These are phyloP conservation scores for Leccinum subtestaceum DNA, from an alignment of 768 basidiomycete genomes.

Conservation along the genomic window DNA sequence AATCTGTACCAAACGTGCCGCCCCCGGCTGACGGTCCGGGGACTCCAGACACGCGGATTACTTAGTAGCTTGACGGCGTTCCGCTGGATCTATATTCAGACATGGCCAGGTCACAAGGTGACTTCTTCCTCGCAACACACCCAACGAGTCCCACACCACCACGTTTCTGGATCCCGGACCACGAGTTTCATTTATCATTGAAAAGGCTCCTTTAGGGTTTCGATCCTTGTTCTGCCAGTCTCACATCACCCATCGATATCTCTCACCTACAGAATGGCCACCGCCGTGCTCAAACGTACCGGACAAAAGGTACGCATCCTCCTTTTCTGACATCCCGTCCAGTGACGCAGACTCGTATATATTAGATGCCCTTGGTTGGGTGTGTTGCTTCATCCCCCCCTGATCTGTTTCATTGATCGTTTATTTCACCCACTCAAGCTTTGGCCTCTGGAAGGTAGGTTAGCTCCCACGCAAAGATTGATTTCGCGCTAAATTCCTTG, in stretches of 20 bases:
- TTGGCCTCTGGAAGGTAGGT: slow-evolving; percentile 70
- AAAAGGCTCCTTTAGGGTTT: slow-evolving; percentile 7
- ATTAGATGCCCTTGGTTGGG: slow-evolving; percentile 72
- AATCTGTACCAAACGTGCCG: no score
- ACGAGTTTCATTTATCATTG: slow-evolving; percentile 1
- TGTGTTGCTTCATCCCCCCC: slow-evolving; percentile 25
- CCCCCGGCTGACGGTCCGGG: not conserved
- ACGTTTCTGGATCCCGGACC: not conserved
- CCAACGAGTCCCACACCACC: not conserved
- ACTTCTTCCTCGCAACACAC: not conserved
- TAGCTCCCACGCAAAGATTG: not conserved
- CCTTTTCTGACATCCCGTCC: not conserved
- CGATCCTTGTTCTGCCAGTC: not conserved
- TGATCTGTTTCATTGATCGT: slow-evolving; percentile 1
- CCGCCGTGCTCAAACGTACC: slow-evolving; percentile 56
- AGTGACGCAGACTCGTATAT: not conserved
- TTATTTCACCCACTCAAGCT: slow-evolving; percentile 36
- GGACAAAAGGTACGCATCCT: slow-evolving; percentile 43
- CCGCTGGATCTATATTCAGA: slow-evolving; percentile 3
- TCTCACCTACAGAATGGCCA: slow-evolving; percentile 41
- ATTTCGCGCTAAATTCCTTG: not conserved
- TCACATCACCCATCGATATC: slow-evolving; percentile 11
- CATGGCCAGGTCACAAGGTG: slow-evolving; percentile 27
- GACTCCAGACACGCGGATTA: not conserved
- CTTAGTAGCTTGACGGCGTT: not conserved